Conservation (phyloP, 2,329 filamentous ascomycete species). For the Fusarium citri region DNA sequence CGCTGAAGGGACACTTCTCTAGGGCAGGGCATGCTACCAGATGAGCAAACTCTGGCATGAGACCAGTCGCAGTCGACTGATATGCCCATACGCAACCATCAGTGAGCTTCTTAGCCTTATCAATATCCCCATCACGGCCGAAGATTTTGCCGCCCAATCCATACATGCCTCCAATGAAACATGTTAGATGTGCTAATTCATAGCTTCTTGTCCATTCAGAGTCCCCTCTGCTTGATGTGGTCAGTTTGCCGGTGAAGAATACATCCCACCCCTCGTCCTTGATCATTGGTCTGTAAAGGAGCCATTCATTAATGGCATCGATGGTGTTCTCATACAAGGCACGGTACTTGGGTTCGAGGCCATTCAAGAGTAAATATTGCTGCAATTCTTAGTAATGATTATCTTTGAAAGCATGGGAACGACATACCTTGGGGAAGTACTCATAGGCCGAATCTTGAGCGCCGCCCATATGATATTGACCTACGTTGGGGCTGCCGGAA, state of each 20-base stretch:
- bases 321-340: constrained; percentile 77
- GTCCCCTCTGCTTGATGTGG: constrained; percentile 57
- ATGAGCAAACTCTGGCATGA: constrained; percentile 71
- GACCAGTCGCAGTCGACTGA: constrained; percentile 66
- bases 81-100: constrained; percentile 80
- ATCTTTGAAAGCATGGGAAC: neutral
- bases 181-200: constrained; percentile 72
- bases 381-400: constrained; percentile 57
- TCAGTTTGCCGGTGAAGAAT: constrained; percentile 77
- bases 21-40: constrained; percentile 60
- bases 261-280: constrained; percentile 73
- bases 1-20: constrained; percentile 63
- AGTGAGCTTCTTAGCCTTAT: constrained; percentile 71
- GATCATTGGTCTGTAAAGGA: constrained; percentile 83
- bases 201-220: constrained; percentile 62
- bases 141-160: constrained; percentile 74
- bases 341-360: constrained; percentile 76
- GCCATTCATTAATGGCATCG: constrained; percentile 75
- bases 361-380: constrained; percentile 78
- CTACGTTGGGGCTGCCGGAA: constrained; percentile 56
- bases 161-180: constrained; percentile 78
- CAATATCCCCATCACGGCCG: constrained; percentile 67
- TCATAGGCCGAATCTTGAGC: constrained; percentile 78
- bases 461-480: constrained; percentile 71
- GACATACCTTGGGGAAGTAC: constrained; percentile 71